A percentile compares a stretch with the other conserved stretches of the same genome.
These are phyloP conservation scores for Cyberlindnera subsufficiens DNA, from an alignment of 805 yeast genomes.

Conservation along the genomic window DNA sequence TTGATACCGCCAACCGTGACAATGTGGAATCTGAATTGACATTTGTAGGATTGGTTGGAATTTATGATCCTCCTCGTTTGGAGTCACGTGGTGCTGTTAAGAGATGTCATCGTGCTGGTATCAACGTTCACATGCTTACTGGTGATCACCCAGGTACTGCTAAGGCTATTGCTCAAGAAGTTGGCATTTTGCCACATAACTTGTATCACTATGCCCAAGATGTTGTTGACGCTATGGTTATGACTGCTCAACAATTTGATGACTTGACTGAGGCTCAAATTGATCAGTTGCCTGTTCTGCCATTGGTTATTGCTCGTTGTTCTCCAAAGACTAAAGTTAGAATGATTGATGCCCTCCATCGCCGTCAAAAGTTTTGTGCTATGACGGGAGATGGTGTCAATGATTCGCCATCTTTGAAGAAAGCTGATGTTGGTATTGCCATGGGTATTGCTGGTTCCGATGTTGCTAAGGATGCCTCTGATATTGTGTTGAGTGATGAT, in stretches of 20 bases:
- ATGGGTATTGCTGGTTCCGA: conserved; percentile 81
- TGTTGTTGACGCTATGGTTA: conserved; percentile 59
- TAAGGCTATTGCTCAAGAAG: conserved; percentile 73
- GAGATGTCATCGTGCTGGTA: conserved; percentile 67
- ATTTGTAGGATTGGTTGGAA: conserved; percentile 67
- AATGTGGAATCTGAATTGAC: conserved; percentile 46
- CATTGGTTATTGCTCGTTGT: conserved; percentile 76
- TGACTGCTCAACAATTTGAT: conserved; percentile 74
- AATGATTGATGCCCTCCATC: conserved; percentile 72
- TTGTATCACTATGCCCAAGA: conserved; percentile 49
- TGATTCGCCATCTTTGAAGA: conserved; percentile 72
- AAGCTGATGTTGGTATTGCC: conserved; percentile 77
- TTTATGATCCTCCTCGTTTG: conserved; percentile 73
- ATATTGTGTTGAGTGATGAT: conserved; percentile 70
- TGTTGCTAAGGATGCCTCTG: conserved; percentile 81
- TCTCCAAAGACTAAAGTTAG: conserved; percentile 80
- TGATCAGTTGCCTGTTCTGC: conserved; percentile 59
- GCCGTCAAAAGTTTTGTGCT: conserved; percentile 58
- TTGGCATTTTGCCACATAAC: conserved; percentile 66
- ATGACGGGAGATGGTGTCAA: conserved; percentile 87
- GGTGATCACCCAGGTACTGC: conserved; percentile 83
- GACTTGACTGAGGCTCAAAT: conserved; percentile 52
- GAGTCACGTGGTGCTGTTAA: conserved; percentile 64
- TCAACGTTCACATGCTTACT: conserved; percentile 75
- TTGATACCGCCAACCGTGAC: conserved; percentile 32